A percentile compares a stretch with the other conserved stretches of the same genome.
phyloP scores from a whole-genome alignment of 768 basidiomycete genomes.

The Trametes coccinea region DNA sequence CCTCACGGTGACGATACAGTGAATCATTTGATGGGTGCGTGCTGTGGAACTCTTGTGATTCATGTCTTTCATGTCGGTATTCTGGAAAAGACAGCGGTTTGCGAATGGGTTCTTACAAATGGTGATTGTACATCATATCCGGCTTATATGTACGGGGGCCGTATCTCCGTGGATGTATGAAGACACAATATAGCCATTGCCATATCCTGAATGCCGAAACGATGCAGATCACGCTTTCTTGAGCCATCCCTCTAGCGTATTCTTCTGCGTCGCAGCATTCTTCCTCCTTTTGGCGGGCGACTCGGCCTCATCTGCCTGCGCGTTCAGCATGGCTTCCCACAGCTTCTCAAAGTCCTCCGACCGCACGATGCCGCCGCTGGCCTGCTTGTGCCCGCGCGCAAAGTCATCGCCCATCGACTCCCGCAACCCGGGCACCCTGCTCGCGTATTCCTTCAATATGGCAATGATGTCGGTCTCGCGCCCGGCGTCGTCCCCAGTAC shows the following conservation, averaged over 20 bases:
- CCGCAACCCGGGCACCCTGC: slow-evolving; percentile 33
- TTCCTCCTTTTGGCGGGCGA: slow-evolving; percentile 23
- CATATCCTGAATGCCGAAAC: neutral
- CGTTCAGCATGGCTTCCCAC: slow-evolving; percentile 27
- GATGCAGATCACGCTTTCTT: neutral
- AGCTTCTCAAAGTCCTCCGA: slow-evolving; percentile 29
- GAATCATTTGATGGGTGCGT: neutral
- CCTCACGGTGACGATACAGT: slow-evolving; percentile 51
- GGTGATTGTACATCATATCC: too few species aligned
- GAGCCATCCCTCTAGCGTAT: slow-evolving; percentile 31
- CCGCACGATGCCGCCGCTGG: slow-evolving; percentile 48
- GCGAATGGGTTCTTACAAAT: too few species aligned
- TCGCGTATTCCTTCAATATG: slow-evolving; percentile 40
- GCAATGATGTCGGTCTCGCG: slow-evolving; percentile 40
- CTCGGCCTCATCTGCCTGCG: slow-evolving; percentile 7
- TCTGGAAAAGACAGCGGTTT: neutral
- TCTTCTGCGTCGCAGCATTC: slow-evolving; percentile 20
- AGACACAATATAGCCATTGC: too few species aligned
- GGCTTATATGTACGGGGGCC: too few species aligned
- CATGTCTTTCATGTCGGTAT: neutral
- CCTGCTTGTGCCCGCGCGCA: slow-evolving; percentile 48
- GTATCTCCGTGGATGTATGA: too few species aligned
- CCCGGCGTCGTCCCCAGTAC: neutral
- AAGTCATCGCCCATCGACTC: slow-evolving; percentile 46
- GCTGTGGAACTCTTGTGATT: neutral